phyloP scores from a whole-genome alignment of 163 green algal species.

The Chlorella variabilis region DNA sequence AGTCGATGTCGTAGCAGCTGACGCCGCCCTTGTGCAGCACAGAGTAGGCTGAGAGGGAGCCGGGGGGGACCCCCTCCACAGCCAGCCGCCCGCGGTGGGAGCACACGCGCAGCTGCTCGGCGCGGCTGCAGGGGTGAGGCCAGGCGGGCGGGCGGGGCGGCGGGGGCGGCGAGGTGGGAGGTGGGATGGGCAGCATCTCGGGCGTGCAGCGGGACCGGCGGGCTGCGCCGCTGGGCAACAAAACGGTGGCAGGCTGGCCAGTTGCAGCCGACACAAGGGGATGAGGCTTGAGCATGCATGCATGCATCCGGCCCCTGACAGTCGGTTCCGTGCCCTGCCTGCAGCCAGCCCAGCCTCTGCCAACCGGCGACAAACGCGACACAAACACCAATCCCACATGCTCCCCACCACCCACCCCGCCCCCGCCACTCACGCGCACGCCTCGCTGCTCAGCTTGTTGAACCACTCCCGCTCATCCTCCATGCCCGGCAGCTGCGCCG shows the following conservation, averaged over 20 bases:
- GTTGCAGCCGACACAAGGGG: too few relatives aligned
- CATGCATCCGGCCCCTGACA: too few relatives aligned
- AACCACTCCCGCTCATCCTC: slow-evolving; percentile 27
- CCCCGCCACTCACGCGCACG: not conserved
- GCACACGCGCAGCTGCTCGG: slow-evolving; percentile 30
- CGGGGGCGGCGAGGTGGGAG: not conserved
- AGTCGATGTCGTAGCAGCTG: slow-evolving; percentile 48
- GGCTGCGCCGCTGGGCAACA: too few relatives aligned
- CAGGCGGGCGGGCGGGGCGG: not conserved
- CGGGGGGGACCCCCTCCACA: not conserved
- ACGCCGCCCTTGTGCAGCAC: slow-evolving; percentile 40
- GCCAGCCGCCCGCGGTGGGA: slow-evolving; percentile 11
- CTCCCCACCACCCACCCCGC: not conserved
- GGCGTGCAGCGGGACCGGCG: too few relatives aligned
- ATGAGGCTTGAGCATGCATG: too few relatives aligned
- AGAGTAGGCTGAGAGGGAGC: slow-evolving; percentile 19
- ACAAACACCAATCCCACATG: not conserved
- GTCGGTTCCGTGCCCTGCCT: too few relatives aligned
- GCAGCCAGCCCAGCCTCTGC: too few relatives aligned
- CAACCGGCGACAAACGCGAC: not conserved
- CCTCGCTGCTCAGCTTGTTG: slow-evolving; percentile 11
- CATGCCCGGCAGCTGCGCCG: slow-evolving; percentile 7
- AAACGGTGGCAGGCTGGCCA: too few relatives aligned
- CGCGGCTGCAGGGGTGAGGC: not conserved
- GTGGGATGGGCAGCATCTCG: not conserved